These are phyloP conservation scores for Schizophyllum amplum DNA, from an alignment of 1,284 basidiomycete species.

Conservation along the genomic window DNA sequence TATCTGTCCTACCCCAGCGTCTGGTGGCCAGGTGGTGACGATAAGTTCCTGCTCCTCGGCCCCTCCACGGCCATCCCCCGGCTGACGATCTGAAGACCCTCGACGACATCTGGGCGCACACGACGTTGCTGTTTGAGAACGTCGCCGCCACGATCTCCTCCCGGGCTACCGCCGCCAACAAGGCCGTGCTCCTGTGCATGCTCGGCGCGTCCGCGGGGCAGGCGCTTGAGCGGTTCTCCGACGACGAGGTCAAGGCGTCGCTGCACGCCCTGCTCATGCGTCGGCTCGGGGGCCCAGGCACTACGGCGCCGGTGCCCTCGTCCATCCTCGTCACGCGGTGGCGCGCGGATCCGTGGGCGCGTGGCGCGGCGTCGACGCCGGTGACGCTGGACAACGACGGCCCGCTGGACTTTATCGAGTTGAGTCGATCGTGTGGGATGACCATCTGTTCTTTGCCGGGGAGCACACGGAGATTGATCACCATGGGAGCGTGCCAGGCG, in stretches of 20 bases:
- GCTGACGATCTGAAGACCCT: background rate
- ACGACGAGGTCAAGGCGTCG: background rate
- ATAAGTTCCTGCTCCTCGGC: background rate
- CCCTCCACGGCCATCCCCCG: background rate
- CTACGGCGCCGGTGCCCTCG: background rate
- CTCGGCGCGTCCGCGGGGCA: background rate
- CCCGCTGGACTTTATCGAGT: background rate
- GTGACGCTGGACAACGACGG: background rate
- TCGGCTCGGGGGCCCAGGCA: background rate
- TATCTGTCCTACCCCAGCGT: background rate
- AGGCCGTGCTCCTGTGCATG: background rate
- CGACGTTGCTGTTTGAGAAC: background rate
- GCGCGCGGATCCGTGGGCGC: background rate
- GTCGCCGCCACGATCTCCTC: background rate
- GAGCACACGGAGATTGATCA: background rate
- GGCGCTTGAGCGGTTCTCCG: background rate
- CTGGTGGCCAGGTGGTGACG: background rate
- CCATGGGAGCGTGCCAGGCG: background rate
- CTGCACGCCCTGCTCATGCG: background rate
- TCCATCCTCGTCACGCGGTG: background rate
- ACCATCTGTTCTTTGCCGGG: background rate
- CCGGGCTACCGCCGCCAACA: background rate
- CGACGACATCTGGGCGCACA: background rate
- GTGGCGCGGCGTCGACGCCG: background rate
- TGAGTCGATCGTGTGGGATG: background rate